phyloP scores from a whole-genome alignment of 2,329 filamentous ascomycete species.

The Hymenoscyphus albidus region DNA sequence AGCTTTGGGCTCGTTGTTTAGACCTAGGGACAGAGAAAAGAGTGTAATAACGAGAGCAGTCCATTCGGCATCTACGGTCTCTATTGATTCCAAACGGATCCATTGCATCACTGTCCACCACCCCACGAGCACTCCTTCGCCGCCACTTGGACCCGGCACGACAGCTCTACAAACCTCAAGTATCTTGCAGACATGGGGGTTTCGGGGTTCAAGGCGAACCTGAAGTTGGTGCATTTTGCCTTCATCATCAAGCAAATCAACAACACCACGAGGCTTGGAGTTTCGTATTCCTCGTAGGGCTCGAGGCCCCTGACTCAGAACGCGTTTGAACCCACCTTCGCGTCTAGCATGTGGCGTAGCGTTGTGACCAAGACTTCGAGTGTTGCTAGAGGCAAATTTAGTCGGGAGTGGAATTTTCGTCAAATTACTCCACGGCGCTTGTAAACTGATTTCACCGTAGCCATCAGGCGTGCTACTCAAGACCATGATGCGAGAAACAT shows the following conservation, averaged over 20 bases:
- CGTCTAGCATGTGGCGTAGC: constrained; percentile 50
- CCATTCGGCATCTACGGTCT: constrained; percentile 60
- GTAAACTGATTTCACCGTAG: constrained; percentile 63
- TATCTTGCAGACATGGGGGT: constrained; percentile 56
- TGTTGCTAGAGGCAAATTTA: constrained; percentile 55
- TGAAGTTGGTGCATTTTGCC: constrained; percentile 61
- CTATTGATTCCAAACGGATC: constrained; percentile 50
- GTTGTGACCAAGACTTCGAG: constrained; percentile 54
- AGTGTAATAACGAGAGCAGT: constrained; percentile 62
- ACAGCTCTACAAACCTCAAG: constrained; percentile 62
- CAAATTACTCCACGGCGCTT: constrained; percentile 71
- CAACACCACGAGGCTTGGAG: constrained; percentile 53
- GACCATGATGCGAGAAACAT: constrained; percentile 64
- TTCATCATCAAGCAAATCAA: constrained; percentile 64
- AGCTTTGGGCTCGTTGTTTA: constrained; percentile 43
- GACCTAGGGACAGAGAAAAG: constrained; percentile 59
- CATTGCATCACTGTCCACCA: constrained; percentile 75
- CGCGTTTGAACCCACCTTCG: constrained; percentile 46
- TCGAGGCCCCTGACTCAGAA: constrained; percentile 41
- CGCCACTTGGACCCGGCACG: constrained; percentile 52
- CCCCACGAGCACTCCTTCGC: constrained; percentile 60
- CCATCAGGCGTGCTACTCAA: constrained; percentile 63
- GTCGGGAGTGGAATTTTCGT: constrained; percentile 61
- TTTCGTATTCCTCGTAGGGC: constrained; percentile 49
- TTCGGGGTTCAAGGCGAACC: constrained; percentile 63